Conservation (phyloP, 225 moss, liverwort and hornwort species). For the Marchantia polymorpha region DNA sequence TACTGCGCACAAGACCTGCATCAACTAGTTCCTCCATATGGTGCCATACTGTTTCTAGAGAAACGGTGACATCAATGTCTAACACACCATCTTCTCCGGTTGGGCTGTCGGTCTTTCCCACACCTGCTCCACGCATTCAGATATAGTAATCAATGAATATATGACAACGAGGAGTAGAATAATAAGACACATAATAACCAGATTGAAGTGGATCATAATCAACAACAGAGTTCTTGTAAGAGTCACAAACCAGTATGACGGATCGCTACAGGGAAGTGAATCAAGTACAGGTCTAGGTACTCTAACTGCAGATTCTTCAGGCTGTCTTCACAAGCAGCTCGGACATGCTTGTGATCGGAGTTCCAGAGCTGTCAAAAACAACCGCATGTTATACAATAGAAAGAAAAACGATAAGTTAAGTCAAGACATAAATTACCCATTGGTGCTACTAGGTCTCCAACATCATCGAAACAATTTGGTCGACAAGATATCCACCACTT, state of each 20-base stretch:
- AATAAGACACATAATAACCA: no score
- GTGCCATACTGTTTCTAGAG: slow-evolving; percentile 83
- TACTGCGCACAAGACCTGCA: slow-evolving; percentile 67
- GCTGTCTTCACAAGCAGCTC: slow-evolving; percentile 74
- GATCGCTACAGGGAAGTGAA: slow-evolving; percentile 82
- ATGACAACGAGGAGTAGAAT: no score
- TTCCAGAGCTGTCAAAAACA: slow-evolving; percentile 76
- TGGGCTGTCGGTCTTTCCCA: slow-evolving; percentile 77
- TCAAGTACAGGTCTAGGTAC: slow-evolving; percentile 84
- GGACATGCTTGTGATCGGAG: slow-evolving; percentile 87
- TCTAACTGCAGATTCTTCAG: slow-evolving; percentile 86
- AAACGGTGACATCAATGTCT: slow-evolving; percentile 80
- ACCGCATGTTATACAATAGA: neutral
- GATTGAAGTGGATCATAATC: no score
- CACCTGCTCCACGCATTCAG: slow-evolving; percentile 46
- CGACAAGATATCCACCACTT: no score
- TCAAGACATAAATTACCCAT: no score
- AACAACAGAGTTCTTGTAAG: no score
- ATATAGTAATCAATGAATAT: no score
- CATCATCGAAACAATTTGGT: no score
- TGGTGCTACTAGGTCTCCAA: no score
- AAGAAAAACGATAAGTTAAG: no score
- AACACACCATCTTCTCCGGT: slow-evolving; percentile 66
- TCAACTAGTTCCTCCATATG: slow-evolving; percentile 81
- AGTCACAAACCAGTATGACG: slow-evolving; percentile 67